A percentile compares a stretch with the other conserved stretches of the same genome.
phyloP scores from a whole-genome alignment of 495 filamentous ascomycete genomes.

The Chaetomium fimeti region DNA sequence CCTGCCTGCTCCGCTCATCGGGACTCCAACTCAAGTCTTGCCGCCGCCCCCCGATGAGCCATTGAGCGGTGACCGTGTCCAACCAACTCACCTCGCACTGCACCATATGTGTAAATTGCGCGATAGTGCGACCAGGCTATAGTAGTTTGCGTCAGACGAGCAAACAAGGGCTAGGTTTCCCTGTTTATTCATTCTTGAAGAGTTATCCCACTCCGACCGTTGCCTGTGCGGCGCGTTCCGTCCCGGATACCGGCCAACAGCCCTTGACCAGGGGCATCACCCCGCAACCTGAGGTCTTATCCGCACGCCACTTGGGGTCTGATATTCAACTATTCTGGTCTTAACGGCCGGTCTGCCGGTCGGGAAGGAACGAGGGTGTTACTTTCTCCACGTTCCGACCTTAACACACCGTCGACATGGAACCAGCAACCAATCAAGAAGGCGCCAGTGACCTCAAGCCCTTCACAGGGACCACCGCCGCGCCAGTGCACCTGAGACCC shows the following conservation, averaged over 20 bases:
- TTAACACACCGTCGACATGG: constrained; percentile 18
- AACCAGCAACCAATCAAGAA: constrained; percentile 18
- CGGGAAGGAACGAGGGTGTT: not conserved
- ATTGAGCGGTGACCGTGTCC: constrained; percentile 14
- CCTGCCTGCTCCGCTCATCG: constrained; percentile 8
- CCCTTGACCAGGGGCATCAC: not conserved
- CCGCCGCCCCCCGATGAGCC: not conserved
- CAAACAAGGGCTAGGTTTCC: not conserved
- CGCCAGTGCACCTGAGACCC: constrained; percentile 20
- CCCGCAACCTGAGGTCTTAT: not conserved
- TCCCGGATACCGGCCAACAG: not conserved
- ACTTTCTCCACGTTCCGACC: constrained; percentile 6
- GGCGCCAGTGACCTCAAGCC: constrained; percentile 11
- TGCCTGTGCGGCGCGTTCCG: not conserved
- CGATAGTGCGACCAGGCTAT: not conserved
- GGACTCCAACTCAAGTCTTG: constrained; percentile 6
- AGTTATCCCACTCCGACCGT: not conserved
- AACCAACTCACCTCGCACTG: constrained; percentile 2
- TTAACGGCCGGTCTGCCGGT: not conserved
- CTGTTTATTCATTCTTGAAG: not conserved
- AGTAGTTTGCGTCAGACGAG: not conserved
- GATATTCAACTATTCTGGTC: not conserved
- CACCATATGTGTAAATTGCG: not conserved
- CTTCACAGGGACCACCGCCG: constrained; percentile 19
- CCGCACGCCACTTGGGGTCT: not conserved